Base-by-base conservation (phyloP, 768 basidiomycete species). In the Boletus edulis region DNA sequence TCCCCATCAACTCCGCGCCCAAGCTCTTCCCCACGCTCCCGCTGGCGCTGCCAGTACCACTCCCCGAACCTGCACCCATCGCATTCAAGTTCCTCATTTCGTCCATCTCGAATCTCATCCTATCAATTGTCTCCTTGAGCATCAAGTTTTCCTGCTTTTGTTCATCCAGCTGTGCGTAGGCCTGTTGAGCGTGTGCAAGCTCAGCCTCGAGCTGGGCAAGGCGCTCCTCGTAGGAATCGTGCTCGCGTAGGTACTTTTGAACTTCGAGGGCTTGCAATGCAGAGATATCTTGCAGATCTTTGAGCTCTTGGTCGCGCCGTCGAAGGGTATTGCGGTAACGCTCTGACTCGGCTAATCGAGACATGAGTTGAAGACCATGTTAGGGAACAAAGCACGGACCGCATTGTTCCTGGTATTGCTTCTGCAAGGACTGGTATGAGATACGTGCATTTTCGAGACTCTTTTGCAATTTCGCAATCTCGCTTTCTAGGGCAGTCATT, bases 71-170 rank as follows among this genome's bases (percentile, higher is more conserved):
- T 13, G 56, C 62, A n/a, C 71, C 72, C 39, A 71, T 68, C 39
- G 60, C 71, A 38, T 73, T 67, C 45, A 70, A 73, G 49, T 74
- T 82, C 39, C 93, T 79, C 78, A 95, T 82, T 72, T 95, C 93
- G 62, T 98, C 94, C 79, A 98, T 84, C 63, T 98, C 95, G 60
- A 88, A 96, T 32, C 91, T 80, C 82, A 97, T 87, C 45, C 94
- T 81, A 67, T 97, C 94, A 61, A 98, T 98, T 2, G 94, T 97
- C 77, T 98, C 95, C 67, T 96, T 96, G 56, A 98, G 78, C 65
- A 92, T 73, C 60, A 96, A 67, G 64, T 97, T 98, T 77, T 95
- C 92, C 64, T 93, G 91, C 75, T 97, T 97, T 76, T 98, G 95
- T 62, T 89, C 87, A 55, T 95, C 92, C 37, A 97, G 79, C 55